phyloP scores from a whole-genome alignment of 352 stramenopile species.

The Pythium insidiosum region DNA sequence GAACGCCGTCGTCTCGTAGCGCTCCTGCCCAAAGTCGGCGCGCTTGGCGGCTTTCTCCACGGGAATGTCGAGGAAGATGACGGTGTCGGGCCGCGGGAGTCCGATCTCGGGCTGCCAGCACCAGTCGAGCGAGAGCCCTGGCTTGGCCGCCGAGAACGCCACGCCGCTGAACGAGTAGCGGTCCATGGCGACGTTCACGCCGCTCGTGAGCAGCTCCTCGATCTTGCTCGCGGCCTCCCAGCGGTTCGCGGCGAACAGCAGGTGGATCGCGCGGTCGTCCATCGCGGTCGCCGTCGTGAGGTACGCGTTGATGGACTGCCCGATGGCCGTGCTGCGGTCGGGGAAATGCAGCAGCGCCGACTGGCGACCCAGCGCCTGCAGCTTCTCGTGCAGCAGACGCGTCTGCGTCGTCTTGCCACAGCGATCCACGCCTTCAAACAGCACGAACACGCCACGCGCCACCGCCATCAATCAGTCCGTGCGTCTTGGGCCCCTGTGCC shows the following conservation, averaged over 20 bases:
- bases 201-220: constrained; percentile 53
- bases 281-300: constrained; percentile 82
- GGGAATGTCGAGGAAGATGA: constrained; percentile 97
- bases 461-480: background rate
- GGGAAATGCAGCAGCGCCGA: constrained; percentile 69
- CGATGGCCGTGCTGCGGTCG: constrained; percentile 88
- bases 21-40: constrained; percentile 90
- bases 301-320: constrained; percentile 97
- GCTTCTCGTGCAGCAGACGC: constrained; percentile 72
- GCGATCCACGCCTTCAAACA: constrained; percentile 98
- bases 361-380: constrained; percentile 19
- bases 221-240: constrained; percentile 93
- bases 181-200: constrained; percentile 95
- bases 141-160: constrained; percentile 97
- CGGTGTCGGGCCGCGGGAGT: constrained; percentile 93
- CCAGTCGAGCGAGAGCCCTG: constrained; percentile 92
- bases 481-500: too few relatives aligned
- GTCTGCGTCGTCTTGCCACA: constrained; percentile 99
- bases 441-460: constrained; percentile 94
- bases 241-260: constrained; percentile 99
- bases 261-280: constrained; percentile 97
- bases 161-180: constrained; percentile 97
- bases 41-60: constrained; percentile 85
- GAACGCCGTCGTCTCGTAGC: constrained; percentile 88
- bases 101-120: constrained; percentile 96